Evolutionary conservation across 2,329 filamentous ascomycete genomes (phyloP).

Genomic region (Aspergillus japonicus): DNA sequence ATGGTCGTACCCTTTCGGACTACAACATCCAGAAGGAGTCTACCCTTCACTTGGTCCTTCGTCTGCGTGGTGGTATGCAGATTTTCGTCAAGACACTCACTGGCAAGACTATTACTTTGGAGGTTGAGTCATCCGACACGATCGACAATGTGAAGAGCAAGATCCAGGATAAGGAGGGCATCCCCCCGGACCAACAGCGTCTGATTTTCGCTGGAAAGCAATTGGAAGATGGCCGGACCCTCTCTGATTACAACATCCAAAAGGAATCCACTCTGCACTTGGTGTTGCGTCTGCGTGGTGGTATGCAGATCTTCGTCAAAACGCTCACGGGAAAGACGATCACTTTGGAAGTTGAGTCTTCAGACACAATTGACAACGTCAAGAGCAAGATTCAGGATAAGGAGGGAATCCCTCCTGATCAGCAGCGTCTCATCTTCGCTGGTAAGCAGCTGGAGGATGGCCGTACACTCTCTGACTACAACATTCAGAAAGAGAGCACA

Average conservation of each 20-base stretch:
- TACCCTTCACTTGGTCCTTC: conserved; percentile 80
- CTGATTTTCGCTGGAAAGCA: conserved; percentile 94
- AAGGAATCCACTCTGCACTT: conserved; percentile 82
- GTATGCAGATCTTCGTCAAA: conserved; percentile 85
- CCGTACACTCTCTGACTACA: conserved; percentile 54
- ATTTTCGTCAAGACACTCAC: conserved; percentile 60
- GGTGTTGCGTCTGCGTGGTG: conserved; percentile 77
- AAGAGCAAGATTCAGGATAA: conserved; percentile 78
- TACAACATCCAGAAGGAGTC: conserved; percentile 97
- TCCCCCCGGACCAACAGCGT: conserved; percentile 91
- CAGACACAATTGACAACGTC: conserved; percentile 69
- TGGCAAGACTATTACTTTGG: conserved; percentile 91
- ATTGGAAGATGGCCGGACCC: conserved; percentile 84
- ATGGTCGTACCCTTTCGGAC: conserved; percentile 83
- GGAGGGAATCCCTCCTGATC: conserved; percentile 71
- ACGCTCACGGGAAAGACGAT: conserved; percentile 74
- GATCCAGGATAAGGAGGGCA: conserved; percentile 79
- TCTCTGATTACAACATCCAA: conserved; percentile 96
- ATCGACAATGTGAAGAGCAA: conserved; percentile 95
- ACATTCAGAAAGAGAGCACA: conserved; percentile 62
- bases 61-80: conserved; percentile 76
- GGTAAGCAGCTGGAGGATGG: conserved; percentile 63
- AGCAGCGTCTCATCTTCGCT: conserved; percentile 69
- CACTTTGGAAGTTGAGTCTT: conserved; percentile 66
- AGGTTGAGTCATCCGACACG: conserved; percentile 84